Evolutionary conservation across 1,139 yeast species (phyloP), one percentile per base, ranked within the genome.

Genomic region (Groenewaldozyma sp.): DNA sequence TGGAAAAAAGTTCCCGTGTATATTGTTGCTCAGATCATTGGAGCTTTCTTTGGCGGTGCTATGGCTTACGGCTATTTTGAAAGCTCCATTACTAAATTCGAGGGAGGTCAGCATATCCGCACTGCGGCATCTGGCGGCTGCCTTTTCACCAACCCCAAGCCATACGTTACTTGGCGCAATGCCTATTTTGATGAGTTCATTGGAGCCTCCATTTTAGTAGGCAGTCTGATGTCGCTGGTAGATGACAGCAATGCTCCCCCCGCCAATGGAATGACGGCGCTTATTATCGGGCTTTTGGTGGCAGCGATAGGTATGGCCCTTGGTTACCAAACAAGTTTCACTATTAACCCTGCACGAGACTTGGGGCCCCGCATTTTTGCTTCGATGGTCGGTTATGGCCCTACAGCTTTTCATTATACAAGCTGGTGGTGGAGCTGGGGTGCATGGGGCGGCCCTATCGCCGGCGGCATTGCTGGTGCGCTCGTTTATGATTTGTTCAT

Each of bases 1-100:
- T 55, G 59, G 59, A 33, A 44, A n/a, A 56, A 58, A 43, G 35
- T 52, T 18, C 59, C 60, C 34, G 39, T 46, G 34, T 58, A 58
- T 40, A 40, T 48, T 24, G 26, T 56, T 24, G 53, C 57, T 22
- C 62, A 58, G 45, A 28, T 55, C 13, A 43, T 52, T 11, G 62
- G 62, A 28, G 56, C 56, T 34, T 52, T 52, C 34, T 26, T 43
- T 28, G 62, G 56, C 13, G 58, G 55, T 17, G 48, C 54, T 10
- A 40, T 58, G 31, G 52, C 56, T 22, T 58, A 53, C 37, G 60
- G 57, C 7, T 9, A 52, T 50, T 40, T 57, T 57, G 46, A 47
- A 54, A 21, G 49, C 53, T 24, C 59, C 10, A 45, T 56, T 39
- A 53, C 52, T 36, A 40, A 35, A 13, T 57, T 33, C 35, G 62